phyloP scores from a whole-genome alignment of 2,329 filamentous ascomycete species.

The Purpureocillium lavendulum region DNA sequence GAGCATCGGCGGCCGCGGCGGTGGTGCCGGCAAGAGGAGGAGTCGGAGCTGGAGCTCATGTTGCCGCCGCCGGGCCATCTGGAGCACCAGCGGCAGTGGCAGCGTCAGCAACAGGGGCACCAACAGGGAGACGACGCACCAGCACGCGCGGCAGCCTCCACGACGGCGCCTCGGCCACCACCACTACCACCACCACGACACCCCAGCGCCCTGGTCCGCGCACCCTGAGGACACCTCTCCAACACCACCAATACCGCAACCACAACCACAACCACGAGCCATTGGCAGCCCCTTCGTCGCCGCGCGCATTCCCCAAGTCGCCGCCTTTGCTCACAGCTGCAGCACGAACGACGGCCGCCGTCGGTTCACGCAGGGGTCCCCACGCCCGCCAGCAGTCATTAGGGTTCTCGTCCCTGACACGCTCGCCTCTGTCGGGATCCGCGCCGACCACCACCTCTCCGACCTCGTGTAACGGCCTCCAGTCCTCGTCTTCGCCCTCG shows the following conservation, averaged over 20 bases:
- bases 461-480: conserved; percentile 2
- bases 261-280: background rate
- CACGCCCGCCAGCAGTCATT: conserved; percentile 3
- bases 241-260: background rate
- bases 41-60: no score
- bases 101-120: no score
- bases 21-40: no score
- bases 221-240: conserved; percentile 3
- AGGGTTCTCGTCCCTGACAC: background rate
- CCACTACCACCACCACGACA: no score
- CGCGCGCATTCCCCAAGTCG: background rate
- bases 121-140: no score
- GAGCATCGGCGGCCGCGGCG: no score
- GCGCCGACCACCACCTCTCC: conserved; percentile 3
- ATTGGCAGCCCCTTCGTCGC: background rate
- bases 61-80: no score
- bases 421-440: background rate
- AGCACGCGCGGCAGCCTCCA: no score
- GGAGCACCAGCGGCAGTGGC: no score
- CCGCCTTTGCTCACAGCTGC: background rate
- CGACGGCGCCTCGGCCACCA: no score
- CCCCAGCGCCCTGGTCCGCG: no score
- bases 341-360: background rate
- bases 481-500: background rate
- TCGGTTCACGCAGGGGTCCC: conserved; percentile 1